These are phyloP conservation scores for Pseudocercospora cruenta DNA, from an alignment of 2,329 filamentous ascomycete species.

Conservation along the genomic window DNA sequence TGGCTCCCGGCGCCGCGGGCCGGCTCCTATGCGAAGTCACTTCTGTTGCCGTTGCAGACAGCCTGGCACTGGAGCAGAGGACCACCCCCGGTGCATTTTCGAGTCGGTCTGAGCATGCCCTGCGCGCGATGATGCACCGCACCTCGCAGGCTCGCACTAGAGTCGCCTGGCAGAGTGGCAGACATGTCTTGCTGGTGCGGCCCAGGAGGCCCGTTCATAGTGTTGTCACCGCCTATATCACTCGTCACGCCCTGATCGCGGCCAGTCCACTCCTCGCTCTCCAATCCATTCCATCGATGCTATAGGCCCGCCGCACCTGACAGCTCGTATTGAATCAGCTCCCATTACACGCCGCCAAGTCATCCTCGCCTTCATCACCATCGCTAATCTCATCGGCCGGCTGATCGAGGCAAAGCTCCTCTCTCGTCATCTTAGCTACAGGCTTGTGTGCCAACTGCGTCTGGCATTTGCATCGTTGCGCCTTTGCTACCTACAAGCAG, in stretches of 20 bases:
- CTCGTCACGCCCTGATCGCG: constrained; percentile 22
- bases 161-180: constrained; percentile 11
- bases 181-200: constrained; percentile 18
- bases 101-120: constrained; percentile 18
- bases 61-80: constrained; percentile 1
- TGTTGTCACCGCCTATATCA: constrained; percentile 32
- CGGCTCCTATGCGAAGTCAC: constrained; percentile 18
- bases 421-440: background rate
- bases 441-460: background rate
- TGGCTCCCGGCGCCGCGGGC: constrained; percentile 14
- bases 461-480: background rate
- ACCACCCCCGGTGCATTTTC: constrained; percentile 12
- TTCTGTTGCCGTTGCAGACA: constrained; percentile 11
- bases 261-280: constrained; percentile 25
- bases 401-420: constrained; percentile 9
- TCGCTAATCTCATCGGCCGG: constrained; percentile 9
- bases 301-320: constrained; percentile 24
- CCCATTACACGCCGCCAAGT: constrained; percentile 9
- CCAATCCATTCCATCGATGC: constrained; percentile 17
- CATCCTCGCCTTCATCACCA: constrained; percentile 10
- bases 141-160: constrained; percentile 14
- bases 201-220: constrained; percentile 18
- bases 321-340: constrained; percentile 5
- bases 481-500: too few relatives aligned
- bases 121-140: constrained; percentile 19